Evolutionary conservation across 2,329 filamentous ascomycete genomes (phyloP).

Genomic region (Lizonia empirigonia): DNA sequence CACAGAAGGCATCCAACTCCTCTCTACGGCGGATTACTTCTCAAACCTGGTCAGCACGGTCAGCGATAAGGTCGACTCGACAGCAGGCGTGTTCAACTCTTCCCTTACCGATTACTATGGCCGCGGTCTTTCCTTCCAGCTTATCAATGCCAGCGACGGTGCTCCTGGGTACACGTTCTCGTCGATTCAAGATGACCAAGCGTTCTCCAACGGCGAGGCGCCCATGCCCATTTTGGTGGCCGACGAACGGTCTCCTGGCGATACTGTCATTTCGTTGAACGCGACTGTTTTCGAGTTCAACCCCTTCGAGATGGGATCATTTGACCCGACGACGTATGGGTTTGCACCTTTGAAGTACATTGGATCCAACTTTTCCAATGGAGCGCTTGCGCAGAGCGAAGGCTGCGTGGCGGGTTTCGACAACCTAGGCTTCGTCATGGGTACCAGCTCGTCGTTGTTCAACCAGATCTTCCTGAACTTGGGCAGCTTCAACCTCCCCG

Average conservation of each 20-base stretch:
- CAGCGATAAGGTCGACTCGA: slow-evolving; percentile 64
- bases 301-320: slow-evolving; percentile 79
- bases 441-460: slow-evolving; percentile 84
- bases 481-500: slow-evolving; percentile 58
- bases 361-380: slow-evolving; percentile 73
- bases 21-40: slow-evolving; percentile 68
- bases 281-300: slow-evolving; percentile 79
- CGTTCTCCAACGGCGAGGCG: slow-evolving; percentile 67
- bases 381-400: slow-evolving; percentile 60
- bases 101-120: slow-evolving; percentile 90
- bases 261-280: slow-evolving; percentile 68
- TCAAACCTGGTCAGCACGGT: slow-evolving; percentile 64
- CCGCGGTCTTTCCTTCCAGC: slow-evolving; percentile 82
- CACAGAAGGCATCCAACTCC: slow-evolving; percentile 56
- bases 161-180: slow-evolving; percentile 80
- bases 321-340: slow-evolving; percentile 72
- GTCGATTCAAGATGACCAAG: slow-evolving; percentile 68
- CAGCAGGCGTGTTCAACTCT: slow-evolving; percentile 62
- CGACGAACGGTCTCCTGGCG: slow-evolving; percentile 68
- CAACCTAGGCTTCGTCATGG: slow-evolving; percentile 82
- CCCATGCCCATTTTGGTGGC: slow-evolving; percentile 78
- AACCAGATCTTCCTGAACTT: slow-evolving; percentile 75
- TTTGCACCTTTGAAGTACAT: slow-evolving; percentile 74
- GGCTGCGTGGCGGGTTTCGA: slow-evolving; percentile 80
- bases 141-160: slow-evolving; percentile 76